phyloP scores from a whole-genome alignment of 2,329 filamentous ascomycete genomes.

The Penicillium fuscoglaucum region DNA sequence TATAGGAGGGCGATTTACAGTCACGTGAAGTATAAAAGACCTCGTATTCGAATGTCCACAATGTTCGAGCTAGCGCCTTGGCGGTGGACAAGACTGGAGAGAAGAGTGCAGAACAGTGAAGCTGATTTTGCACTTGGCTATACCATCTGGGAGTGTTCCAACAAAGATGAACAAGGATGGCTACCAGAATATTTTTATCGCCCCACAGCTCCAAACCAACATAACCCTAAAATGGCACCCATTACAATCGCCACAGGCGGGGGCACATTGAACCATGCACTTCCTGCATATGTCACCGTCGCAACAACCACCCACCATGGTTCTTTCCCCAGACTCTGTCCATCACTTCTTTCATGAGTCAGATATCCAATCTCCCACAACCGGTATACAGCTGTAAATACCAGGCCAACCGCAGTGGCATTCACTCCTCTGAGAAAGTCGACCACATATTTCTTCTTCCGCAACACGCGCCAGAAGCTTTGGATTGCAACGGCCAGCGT shows the following conservation, averaged over 20 bases:
- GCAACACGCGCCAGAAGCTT: constrained; percentile 57
- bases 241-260: constrained; percentile 48
- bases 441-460: constrained; percentile 50
- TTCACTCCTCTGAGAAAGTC: constrained; percentile 58
- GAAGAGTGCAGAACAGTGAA: not conserved
- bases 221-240: constrained; percentile 50
- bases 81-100: not conserved
- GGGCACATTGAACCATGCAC: constrained; percentile 50
- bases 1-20: not conserved
- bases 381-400: constrained; percentile 65
- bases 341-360: constrained; percentile 49
- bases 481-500: constrained; percentile 37
- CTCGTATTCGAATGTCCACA: not conserved
- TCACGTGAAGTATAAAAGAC: not conserved
- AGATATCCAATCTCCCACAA: constrained; percentile 64
- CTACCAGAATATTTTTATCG: not conserved
- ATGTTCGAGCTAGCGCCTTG: not conserved
- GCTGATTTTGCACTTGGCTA: not conserved
- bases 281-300: constrained; percentile 50
- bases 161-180: not conserved
- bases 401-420: constrained; percentile 60
- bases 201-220: constrained; percentile 49
- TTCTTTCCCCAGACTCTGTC: constrained; percentile 57
- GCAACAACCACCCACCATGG: constrained; percentile 66
- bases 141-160: not conserved